Conservation (phyloP, 1,284 basidiomycete genomes). For the Trichosporon coremiiforme region DNA sequence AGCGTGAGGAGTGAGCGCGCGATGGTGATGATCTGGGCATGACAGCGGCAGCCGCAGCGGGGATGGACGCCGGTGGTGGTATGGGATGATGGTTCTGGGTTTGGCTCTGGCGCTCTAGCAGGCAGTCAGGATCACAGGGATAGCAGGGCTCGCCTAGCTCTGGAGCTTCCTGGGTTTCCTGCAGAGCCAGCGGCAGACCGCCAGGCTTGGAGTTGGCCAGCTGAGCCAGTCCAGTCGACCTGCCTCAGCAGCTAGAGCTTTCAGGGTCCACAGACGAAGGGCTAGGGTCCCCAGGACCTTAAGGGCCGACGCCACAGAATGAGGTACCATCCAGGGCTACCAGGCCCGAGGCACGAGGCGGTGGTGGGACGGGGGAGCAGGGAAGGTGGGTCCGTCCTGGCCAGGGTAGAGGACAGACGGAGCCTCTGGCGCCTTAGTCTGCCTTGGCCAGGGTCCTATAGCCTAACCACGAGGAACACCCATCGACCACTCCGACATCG, state of each 20-base stretch:
- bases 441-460: slow-evolving; percentile 9
- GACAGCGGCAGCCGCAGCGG: neutral
- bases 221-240: neutral
- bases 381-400: slow-evolving; percentile 4
- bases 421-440: slow-evolving; percentile 4
- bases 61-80: neutral
- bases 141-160: neutral
- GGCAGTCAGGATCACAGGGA: neutral
- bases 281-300: neutral
- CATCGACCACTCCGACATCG: neutral
- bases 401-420: slow-evolving; percentile 2
- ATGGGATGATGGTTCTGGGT: slow-evolving; percentile 8
- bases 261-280: neutral
- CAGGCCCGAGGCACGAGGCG: slow-evolving; percentile 8
- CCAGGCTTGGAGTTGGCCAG: neutral
- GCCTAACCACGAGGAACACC: slow-evolving; percentile 15
- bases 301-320: slow-evolving; percentile 5
- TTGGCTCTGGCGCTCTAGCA: slow-evolving; percentile 14
- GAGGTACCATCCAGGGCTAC: slow-evolving; percentile 1
- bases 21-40: neutral
- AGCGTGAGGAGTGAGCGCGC: neutral
- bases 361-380: slow-evolving; percentile 7
- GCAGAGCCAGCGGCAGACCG: neutral
- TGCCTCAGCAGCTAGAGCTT: neutral
- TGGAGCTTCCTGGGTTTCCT: slow-evolving; percentile 1